These are phyloP conservation scores for Misopates orontium DNA, from an alignment of 257 asterid genomes.

Conservation along the genomic window DNA sequence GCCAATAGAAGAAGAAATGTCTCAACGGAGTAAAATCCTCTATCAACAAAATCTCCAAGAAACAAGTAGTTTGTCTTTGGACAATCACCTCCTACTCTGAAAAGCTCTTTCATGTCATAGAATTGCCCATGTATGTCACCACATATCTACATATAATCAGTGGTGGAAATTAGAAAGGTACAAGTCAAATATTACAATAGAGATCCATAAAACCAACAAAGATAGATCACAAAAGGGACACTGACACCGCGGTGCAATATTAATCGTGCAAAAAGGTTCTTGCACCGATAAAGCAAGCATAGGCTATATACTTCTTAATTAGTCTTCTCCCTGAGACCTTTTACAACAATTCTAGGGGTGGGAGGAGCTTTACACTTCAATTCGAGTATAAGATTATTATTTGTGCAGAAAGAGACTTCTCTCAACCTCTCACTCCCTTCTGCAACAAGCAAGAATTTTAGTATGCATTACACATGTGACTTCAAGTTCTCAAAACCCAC, in stretches of 20 bases:
- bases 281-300: no score
- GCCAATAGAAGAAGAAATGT: slow-evolving; percentile 95
- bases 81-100: slow-evolving; percentile 95
- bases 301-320: no score
- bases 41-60: slow-evolving; percentile 97
- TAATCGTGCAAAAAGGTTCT: no score
- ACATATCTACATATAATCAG: slow-evolving; percentile 65
- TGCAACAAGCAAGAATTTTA: background rate
- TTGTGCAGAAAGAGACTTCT: background rate
- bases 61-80: slow-evolving; percentile 91
- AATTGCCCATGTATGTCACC: slow-evolving; percentile 99
- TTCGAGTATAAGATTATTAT: background rate
- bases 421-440: background rate
- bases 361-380: no score
- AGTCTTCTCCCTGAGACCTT: no score
- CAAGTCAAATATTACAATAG: slow-evolving; percentile 17
- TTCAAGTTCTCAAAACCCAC: background rate
- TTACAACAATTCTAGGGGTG: no score
- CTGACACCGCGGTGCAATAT: no score
- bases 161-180: slow-evolving; percentile 12
- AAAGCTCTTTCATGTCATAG: slow-evolving; percentile 97
- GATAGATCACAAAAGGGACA: background rate
- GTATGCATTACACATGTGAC: background rate
- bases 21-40: slow-evolving; percentile 97
- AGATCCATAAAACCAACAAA: slow-evolving; percentile 16